These are phyloP conservation scores for Massarina eburnea DNA, from an alignment of 2,329 filamentous ascomycete genomes.

Conservation along the genomic window DNA sequence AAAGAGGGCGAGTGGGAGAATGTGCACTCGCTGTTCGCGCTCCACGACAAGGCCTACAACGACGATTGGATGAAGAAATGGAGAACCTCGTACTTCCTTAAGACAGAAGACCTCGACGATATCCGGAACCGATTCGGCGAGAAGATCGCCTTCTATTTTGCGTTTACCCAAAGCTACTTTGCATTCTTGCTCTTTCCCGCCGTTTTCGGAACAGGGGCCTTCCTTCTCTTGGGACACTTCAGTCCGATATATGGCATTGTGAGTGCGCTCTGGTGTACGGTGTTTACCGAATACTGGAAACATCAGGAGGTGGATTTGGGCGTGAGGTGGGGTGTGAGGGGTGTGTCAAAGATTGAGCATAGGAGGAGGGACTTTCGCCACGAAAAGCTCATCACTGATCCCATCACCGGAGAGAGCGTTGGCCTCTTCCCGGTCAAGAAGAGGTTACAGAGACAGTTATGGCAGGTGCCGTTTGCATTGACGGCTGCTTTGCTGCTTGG, in stretches of 20 bases:
- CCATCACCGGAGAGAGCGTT: slow-evolving; percentile 77
- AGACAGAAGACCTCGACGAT: slow-evolving; percentile 52
- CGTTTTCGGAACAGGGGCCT: slow-evolving; percentile 72
- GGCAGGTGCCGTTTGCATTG: slow-evolving; percentile 83
- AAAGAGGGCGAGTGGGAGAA: slow-evolving; percentile 54
- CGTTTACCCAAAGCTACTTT: slow-evolving; percentile 90
- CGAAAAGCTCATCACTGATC: slow-evolving; percentile 75
- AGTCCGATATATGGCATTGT: slow-evolving; percentile 77
- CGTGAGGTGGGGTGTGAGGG: slow-evolving; percentile 84
- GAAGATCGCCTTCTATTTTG: slow-evolving; percentile 90
- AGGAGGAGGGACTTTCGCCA: slow-evolving; percentile 77
- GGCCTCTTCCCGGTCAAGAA: slow-evolving; percentile 75
- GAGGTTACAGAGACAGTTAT: slow-evolving; percentile 72
- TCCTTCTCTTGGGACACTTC: slow-evolving; percentile 82
- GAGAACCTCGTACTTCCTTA: slow-evolving; percentile 51
- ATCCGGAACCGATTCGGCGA: slow-evolving; percentile 54
- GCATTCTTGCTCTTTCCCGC: slow-evolving; percentile 82
- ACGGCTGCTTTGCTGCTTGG: slow-evolving; percentile 73
- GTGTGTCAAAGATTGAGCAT: slow-evolving; percentile 78
- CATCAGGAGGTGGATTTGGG: slow-evolving; percentile 85
- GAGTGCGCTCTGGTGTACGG: slow-evolving; percentile 79
- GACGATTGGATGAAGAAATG: slow-evolving; percentile 58
- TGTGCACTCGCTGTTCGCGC: slow-evolving; percentile 52
- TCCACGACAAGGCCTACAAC: slow-evolving; percentile 55
- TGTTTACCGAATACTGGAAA: slow-evolving; percentile 97